Base-by-base conservation (phyloP, 495 filamentous ascomycete genomes). In the Xylaria bambusicola region DNA sequence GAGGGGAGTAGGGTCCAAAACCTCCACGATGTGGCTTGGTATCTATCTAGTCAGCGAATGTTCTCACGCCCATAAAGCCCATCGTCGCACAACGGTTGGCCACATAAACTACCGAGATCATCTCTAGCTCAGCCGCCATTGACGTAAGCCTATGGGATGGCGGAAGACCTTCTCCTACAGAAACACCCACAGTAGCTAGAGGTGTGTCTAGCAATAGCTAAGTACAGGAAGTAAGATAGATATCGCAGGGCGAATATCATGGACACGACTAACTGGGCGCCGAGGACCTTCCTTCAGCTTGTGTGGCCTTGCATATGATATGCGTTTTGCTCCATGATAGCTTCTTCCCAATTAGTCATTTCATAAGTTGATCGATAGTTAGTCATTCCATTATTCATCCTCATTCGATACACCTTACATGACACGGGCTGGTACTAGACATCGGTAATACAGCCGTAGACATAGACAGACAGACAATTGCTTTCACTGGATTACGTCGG, bases 1-100 rank as follows among this genome's bases (percentile, higher is more conserved):
- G n/a, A n/a, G n/a, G n/a, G n/a, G n/a, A n/a, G n/a, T 35, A 13
- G 27, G 27, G 40, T 7, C 24, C n/a, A n/a, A 24, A 9, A 24
- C 15, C 53, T 47, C 42, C 41, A 47, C 53, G 42, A 56, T 38
- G 29, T 52, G 27, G 26, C 48, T 59, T 52, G 47, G n/a, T n/a
- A 54, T 54, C 24, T 24, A 38, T n/a, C n/a, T n/a, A 54, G 26
- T 24, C 26, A 20, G 26, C 9, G 36, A 53, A 26, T n/a, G n/a
- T n/a, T n/a, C 15, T 41, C 9, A 1, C 9, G 35, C 26, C 12
- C 6, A 0, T 23, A n/a, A 23, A 41, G 20, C 13, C 41, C 35
- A 36, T 53, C 33, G 41, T 27, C 20, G 50, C 50, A n/a, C 1
- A 41, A 53, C 52, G 36, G 36, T 44, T 44, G 52, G 38, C 24